phyloP scores from a whole-genome alignment of 176 grass and related monocot species.

The Musa schizocarpa region DNA sequence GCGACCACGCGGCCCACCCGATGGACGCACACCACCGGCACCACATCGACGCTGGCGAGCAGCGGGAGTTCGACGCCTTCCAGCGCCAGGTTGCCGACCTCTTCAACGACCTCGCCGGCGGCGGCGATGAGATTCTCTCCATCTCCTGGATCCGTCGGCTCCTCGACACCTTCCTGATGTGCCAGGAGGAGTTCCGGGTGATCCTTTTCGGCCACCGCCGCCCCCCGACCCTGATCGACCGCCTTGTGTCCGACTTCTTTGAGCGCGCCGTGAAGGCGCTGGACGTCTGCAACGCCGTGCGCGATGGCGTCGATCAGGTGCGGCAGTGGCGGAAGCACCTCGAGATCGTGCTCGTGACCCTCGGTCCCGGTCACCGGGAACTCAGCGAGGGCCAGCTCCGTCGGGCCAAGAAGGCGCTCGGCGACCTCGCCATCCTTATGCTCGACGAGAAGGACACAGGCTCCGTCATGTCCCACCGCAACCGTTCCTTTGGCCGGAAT shows the following conservation, averaged over 20 bases:
- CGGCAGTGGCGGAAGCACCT: slow-evolving; percentile 69
- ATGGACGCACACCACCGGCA: slow-evolving; percentile 20
- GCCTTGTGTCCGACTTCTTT: slow-evolving; percentile 42
- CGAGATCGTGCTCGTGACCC: slow-evolving; percentile 52
- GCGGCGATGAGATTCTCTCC: slow-evolving; percentile 32
- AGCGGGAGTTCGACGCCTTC: slow-evolving; percentile 64
- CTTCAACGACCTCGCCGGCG: slow-evolving; percentile 36
- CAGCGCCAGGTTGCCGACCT: slow-evolving; percentile 40
- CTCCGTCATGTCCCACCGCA: slow-evolving; percentile 52
- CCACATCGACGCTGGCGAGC: slow-evolving; percentile 13
- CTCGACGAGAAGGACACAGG: slow-evolving; percentile 57
- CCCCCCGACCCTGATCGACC: slow-evolving; percentile 30
- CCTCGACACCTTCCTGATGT: slow-evolving; percentile 59
- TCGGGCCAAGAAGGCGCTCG: slow-evolving; percentile 61
- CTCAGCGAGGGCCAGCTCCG: slow-evolving; percentile 58
- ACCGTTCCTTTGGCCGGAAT: slow-evolving; percentile 88
- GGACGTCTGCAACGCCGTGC: slow-evolving; percentile 85
- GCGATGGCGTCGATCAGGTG: slow-evolving; percentile 68
- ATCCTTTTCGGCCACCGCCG: slow-evolving; percentile 29
- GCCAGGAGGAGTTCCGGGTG: slow-evolving; percentile 58
- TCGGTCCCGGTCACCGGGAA: slow-evolving; percentile 18
- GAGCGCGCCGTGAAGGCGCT: slow-evolving; percentile 86
- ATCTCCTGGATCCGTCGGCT: slow-evolving; percentile 63
- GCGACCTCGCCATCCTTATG: slow-evolving; percentile 73
- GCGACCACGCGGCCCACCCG: slow-evolving; percentile 35